phyloP scores from a whole-genome alignment of 768 basidiomycete species.

The Pleurotus ostreatus region DNA sequence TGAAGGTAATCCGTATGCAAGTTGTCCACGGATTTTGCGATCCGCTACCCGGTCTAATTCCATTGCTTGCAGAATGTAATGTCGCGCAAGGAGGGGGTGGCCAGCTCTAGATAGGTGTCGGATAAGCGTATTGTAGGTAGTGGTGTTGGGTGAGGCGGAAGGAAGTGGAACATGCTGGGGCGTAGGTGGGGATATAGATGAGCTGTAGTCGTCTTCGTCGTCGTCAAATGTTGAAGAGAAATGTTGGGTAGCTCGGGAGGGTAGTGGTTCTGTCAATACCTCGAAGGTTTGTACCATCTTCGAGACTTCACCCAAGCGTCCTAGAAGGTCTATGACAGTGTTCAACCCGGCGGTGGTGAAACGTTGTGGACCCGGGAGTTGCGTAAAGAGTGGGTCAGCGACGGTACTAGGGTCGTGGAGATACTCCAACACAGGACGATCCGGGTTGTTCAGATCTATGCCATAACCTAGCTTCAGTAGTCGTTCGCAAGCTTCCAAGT shows the following conservation, averaged over 20 bases:
- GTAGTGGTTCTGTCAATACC: constrained; percentile 69
- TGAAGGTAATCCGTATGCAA: constrained; percentile 23
- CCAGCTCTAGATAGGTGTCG: constrained; percentile 47
- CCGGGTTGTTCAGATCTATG: constrained; percentile 73
- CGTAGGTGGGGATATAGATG: constrained; percentile 28
- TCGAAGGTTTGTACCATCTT: constrained; percentile 76
- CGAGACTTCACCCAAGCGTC: constrained; percentile 53
- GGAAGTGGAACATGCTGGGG: constrained; percentile 34
- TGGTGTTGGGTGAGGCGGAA: constrained; percentile 57
- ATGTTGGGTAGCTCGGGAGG: constrained; percentile 38
- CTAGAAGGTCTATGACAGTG: constrained; percentile 68
- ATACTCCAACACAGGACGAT: constrained; percentile 55
- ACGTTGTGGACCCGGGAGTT: constrained; percentile 30
- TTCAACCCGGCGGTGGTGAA: constrained; percentile 69
- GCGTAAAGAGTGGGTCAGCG: not conserved
- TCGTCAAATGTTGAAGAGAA: constrained; percentile 59
- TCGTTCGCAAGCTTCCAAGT: constrained; percentile 50
- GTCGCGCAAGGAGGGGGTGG: constrained; percentile 54
- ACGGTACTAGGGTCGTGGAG: constrained; percentile 15
- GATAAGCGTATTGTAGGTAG: constrained; percentile 60
- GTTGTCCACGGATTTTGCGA: constrained; percentile 24
- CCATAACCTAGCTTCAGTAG: constrained; percentile 71
- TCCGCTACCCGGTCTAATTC: constrained; percentile 35
- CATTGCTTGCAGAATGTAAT: constrained; percentile 59
- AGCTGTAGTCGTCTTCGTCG: constrained; percentile 57